phyloP scores from a whole-genome alignment of 2,329 filamentous ascomycete species.

The Diaporthe vexans region DNA sequence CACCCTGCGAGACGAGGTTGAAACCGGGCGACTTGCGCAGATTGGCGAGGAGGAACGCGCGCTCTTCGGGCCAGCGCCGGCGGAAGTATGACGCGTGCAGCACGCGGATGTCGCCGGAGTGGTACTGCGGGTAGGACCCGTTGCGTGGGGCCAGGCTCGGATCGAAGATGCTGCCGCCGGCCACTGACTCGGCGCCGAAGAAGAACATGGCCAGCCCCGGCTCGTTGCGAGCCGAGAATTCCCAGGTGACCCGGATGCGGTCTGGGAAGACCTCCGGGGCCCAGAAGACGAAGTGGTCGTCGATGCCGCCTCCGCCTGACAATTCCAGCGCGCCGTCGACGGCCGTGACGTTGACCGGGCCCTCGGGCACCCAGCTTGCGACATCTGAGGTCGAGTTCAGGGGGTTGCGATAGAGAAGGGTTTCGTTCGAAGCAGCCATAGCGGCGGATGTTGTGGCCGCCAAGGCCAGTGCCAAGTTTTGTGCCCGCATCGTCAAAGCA shows the following conservation, averaged over 20 bases:
- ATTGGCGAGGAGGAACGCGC: constrained; percentile 49
- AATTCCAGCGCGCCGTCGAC: constrained; percentile 49
- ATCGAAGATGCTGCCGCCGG: constrained; percentile 50
- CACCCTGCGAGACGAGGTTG: constrained; percentile 48
- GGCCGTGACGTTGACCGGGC: constrained; percentile 46
- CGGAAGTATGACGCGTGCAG: constrained; percentile 45
- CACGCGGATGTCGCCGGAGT: constrained; percentile 45
- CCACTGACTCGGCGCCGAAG: constrained; percentile 49
- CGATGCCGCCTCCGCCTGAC: constrained; percentile 45
- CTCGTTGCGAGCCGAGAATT: constrained; percentile 50
- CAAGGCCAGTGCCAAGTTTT: constrained; percentile 7
- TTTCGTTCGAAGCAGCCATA: constrained; percentile 42
- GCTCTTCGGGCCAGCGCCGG: constrained; percentile 48
- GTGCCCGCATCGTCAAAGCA: not conserved
- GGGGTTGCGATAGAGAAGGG: constrained; percentile 50
- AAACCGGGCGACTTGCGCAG: constrained; percentile 51
- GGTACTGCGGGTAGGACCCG: constrained; percentile 45
- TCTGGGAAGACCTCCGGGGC: constrained; percentile 50
- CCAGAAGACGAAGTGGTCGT: constrained; percentile 52
- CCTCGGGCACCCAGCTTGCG: constrained; percentile 49
- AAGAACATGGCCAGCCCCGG: constrained; percentile 53
- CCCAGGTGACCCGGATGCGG: constrained; percentile 51
- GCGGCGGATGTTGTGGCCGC: not conserved
- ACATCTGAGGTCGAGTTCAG: constrained; percentile 48
- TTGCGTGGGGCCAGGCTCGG: constrained; percentile 47